Conservation (phyloP, 1,139 yeast species). For the Yamadazyma sp. region DNA sequence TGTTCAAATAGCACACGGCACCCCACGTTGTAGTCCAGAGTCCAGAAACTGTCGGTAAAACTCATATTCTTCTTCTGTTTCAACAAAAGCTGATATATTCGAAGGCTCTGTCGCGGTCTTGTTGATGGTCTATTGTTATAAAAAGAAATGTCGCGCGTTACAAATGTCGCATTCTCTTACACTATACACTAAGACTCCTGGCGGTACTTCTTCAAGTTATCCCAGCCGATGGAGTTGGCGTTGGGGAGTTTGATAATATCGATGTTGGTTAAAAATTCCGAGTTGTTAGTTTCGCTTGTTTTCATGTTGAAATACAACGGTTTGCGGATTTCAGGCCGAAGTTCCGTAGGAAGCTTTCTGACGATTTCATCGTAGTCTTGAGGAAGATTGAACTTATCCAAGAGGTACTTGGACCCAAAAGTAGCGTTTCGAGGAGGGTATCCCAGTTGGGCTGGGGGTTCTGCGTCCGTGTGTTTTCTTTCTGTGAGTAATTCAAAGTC, state of each 20-base stretch:
- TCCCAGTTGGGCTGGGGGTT: not conserved
- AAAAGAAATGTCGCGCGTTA: not conserved
- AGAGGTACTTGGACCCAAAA: constrained; percentile 6
- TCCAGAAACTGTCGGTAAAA: constrained; percentile 80
- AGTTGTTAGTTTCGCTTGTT: constrained; percentile 32
- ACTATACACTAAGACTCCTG: not conserved
- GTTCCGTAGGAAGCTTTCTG: constrained; percentile 33
- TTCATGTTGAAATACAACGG: constrained; percentile 36
- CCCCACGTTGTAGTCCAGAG: constrained; percentile 64
- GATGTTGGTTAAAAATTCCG: constrained; percentile 36
- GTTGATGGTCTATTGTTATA: not conserved
- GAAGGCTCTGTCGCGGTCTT: not conserved
- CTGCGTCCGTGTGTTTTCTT: constrained; percentile 7
- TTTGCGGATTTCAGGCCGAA: constrained; percentile 33
- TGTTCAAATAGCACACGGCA: constrained; percentile 60
- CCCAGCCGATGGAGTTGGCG: constrained; percentile 49
- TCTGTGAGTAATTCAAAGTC: constrained; percentile 39
- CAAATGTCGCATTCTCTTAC: constrained; percentile 1
- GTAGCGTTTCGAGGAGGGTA: not conserved
- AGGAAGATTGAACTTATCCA: constrained; percentile 34
- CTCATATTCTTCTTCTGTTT: constrained; percentile 33
- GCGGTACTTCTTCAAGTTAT: constrained; percentile 37
- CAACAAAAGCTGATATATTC: not conserved
- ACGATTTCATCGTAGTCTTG: constrained; percentile 33
- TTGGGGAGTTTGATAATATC: constrained; percentile 47